phyloP scores from a whole-genome alignment of 306 rosid genomes.

The Vigna radiata region DNA sequence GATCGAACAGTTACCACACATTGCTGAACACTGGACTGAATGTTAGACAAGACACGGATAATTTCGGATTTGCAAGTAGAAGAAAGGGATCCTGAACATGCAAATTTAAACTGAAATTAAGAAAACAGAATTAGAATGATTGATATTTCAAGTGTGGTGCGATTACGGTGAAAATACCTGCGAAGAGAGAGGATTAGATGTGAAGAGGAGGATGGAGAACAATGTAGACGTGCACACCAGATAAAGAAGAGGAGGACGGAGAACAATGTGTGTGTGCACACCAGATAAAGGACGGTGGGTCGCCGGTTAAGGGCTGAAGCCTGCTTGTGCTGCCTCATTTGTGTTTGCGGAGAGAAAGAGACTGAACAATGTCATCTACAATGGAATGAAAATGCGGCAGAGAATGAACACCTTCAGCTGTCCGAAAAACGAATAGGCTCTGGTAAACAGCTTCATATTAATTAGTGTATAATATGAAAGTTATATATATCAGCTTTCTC shows the following conservation, averaged over 20 bases:
- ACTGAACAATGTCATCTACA: background rate
- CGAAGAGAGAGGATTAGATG: constrained; percentile 80
- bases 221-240: constrained; percentile 70
- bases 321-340: constrained; percentile 71
- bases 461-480: too few relatives aligned
- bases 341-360: background rate
- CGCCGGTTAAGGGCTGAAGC: constrained; percentile 43
- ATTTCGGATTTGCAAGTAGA: constrained; percentile 57
- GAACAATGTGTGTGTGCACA: too few relatives aligned
- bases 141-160: background rate
- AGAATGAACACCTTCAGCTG: background rate
- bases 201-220: constrained; percentile 76
- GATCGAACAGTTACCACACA: constrained; percentile 76
- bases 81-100: constrained; percentile 55
- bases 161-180: constrained; percentile 51
- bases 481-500: too few relatives aligned
- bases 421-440: constrained; percentile 29
- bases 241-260: too few relatives aligned
- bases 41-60: constrained; percentile 57
- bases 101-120: background rate
- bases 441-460: too few relatives aligned
- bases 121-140: background rate
- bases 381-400: background rate
- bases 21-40: constrained; percentile 81
- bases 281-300: too few relatives aligned